Evolutionary conservation across 495 filamentous ascomycete genomes (phyloP).

Genomic region (Aspergillus kassunensis): DNA sequence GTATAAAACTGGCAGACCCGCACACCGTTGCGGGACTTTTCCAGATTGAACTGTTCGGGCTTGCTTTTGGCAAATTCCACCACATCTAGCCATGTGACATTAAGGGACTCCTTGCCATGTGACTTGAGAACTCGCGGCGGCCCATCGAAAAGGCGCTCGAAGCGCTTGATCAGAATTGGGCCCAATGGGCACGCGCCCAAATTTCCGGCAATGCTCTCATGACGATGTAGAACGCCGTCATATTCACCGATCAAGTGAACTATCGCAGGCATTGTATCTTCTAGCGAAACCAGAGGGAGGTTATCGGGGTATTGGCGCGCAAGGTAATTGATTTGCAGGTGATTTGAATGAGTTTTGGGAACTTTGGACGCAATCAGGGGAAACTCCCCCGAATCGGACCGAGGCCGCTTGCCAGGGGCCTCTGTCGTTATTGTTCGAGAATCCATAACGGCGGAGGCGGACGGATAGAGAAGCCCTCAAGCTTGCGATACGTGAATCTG

Average conservation of each 20-base stretch:
- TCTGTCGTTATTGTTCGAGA: slow-evolving; percentile 34
- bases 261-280: slow-evolving; percentile 58
- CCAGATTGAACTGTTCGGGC: slow-evolving; percentile 72
- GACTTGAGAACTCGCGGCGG: slow-evolving; percentile 65
- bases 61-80: slow-evolving; percentile 79
- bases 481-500: neutral
- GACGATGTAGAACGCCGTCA: slow-evolving; percentile 75
- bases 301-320: slow-evolving; percentile 59
- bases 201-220: slow-evolving; percentile 82
- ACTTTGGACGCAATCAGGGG: slow-evolving; percentile 46
- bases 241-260: slow-evolving; percentile 71
- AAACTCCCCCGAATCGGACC: slow-evolving; percentile 52
- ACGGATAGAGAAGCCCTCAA: neutral
- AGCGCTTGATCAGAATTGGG: slow-evolving; percentile 77
- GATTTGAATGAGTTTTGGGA: slow-evolving; percentile 51
- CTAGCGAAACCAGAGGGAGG: slow-evolving; percentile 56
- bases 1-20: slow-evolving; percentile 76
- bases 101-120: slow-evolving; percentile 58
- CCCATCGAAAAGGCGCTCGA: slow-evolving; percentile 81
- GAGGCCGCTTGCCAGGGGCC: slow-evolving; percentile 54
- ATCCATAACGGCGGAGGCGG: slow-evolving; percentile 31
- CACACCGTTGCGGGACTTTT: slow-evolving; percentile 60
- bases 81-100: slow-evolving; percentile 76
- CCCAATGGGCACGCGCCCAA: slow-evolving; percentile 79
- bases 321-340: slow-evolving; percentile 81